phyloP scores from a whole-genome alignment of 1,284 basidiomycete genomes.

The Boletus smithii region DNA sequence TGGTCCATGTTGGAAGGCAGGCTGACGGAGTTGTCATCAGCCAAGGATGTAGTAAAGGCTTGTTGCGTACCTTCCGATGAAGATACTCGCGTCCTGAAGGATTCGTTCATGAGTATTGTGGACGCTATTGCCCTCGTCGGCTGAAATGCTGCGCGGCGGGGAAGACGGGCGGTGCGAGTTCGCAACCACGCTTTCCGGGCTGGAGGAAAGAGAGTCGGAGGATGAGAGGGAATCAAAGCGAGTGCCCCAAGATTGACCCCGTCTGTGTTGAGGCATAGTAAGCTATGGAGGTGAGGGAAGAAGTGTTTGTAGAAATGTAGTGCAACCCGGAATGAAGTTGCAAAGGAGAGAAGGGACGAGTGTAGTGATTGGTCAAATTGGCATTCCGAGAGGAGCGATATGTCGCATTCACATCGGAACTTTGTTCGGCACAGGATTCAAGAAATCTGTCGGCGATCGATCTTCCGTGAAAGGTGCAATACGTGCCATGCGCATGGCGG shows the following conservation, averaged over 20 bases:
- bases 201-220: constrained; percentile 28
- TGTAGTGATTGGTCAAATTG: constrained; percentile 17
- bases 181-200: constrained; percentile 15
- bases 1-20: constrained; percentile 67
- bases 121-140: constrained; percentile 33
- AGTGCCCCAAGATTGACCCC: constrained; percentile 58
- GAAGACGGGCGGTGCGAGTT: constrained; percentile 16
- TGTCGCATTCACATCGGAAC: constrained; percentile 22
- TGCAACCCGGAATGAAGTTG: constrained; percentile 6
- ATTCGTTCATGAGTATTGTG: constrained; percentile 49
- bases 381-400: constrained; percentile 22
- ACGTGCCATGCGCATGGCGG: constrained; percentile 8
- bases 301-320: constrained; percentile 19
- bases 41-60: constrained; percentile 4
- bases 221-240: constrained; percentile 57
- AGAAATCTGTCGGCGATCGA: constrained; percentile 18
- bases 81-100: constrained; percentile 72
- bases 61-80: constrained; percentile 66
- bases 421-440: constrained; percentile 12
- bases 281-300: constrained; percentile 15
- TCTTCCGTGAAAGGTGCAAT: constrained; percentile 27
- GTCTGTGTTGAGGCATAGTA: constrained; percentile 43
- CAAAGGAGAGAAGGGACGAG: constrained; percentile 1
- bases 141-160: constrained; percentile 17
- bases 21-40: constrained; percentile 38